Percentiles rank a stretch among this genome's conserved stretches.
These are phyloP conservation scores for Malassezia yamatoensis DNA, from an alignment of 1,284 basidiomycete species.

Conservation along the genomic window DNA sequence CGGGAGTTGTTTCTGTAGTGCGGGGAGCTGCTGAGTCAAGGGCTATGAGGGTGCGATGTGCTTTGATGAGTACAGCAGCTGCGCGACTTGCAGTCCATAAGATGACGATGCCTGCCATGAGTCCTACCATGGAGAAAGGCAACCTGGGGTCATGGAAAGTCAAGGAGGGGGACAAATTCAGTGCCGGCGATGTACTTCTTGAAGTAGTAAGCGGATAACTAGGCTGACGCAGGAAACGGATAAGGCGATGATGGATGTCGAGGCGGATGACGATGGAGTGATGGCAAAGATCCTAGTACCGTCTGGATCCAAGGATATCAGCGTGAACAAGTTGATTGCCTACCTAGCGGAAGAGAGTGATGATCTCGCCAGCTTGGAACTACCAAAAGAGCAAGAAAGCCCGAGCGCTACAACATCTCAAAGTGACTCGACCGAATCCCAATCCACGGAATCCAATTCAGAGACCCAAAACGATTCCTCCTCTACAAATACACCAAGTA, in stretches of 20 bases:
- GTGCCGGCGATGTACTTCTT: conserved; percentile 46
- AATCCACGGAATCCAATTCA: background rate
- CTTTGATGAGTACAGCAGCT: background rate
- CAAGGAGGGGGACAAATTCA: conserved; percentile 49
- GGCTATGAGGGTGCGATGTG: background rate
- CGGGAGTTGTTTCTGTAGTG: background rate
- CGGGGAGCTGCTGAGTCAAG: background rate
- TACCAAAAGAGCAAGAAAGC: background rate
- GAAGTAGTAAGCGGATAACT: conserved; percentile 22
- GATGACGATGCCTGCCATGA: conserved; percentile 45
- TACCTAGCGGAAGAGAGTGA: conserved; percentile 50
- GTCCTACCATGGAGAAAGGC: conserved; percentile 45
- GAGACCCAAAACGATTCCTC: background rate
- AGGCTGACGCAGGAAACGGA: conserved; percentile 29
- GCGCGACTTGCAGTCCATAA: background rate
- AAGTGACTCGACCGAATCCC: background rate
- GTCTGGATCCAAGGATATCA: conserved; percentile 44
- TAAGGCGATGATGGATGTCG: conserved; percentile 50
- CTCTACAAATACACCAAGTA: background rate
- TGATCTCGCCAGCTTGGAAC: conserved; percentile 46
- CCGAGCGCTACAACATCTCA: background rate
- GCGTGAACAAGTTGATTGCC: conserved; percentile 48
- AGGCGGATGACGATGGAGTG: conserved; percentile 50
- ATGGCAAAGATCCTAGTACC: conserved; percentile 48
- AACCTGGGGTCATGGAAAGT: conserved; percentile 47